Percentiles rank a stretch among this genome's conserved stretches.
Evolutionary conservation across 495 filamentous ascomycete genomes (phyloP).

Genomic region (Penicillium verhagenii): DNA sequence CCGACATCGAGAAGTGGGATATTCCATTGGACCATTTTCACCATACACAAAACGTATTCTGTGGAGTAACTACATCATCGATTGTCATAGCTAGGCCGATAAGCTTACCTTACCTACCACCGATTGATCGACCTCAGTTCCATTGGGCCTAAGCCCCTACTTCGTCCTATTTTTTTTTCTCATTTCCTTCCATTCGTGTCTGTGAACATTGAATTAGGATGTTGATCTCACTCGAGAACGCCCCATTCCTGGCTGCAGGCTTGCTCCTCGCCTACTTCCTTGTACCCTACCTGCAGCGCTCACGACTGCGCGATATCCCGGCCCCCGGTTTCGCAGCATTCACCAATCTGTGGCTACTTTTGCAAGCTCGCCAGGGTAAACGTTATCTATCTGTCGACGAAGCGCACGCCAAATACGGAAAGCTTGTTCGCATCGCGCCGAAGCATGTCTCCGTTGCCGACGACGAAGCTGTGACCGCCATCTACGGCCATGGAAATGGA

Average conservation of each 20-base stretch:
- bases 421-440: conserved; percentile 59
- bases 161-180: background rate
- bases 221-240: conserved; percentile 50
- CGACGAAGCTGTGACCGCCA: conserved; percentile 50
- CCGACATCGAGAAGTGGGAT: background rate
- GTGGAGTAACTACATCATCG: background rate
- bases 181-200: background rate
- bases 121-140: conserved; percentile 1
- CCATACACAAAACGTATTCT: too few species aligned
- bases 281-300: conserved; percentile 67
- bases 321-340: conserved; percentile 65
- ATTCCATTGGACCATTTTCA: background rate
- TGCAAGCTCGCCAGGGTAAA: conserved; percentile 63
- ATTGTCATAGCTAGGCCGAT: background rate
- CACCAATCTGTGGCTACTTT: conserved; percentile 76
- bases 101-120: background rate
- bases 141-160: background rate
- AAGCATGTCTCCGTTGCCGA: conserved; percentile 61
- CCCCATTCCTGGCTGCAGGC: conserved; percentile 58
- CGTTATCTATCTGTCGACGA: conserved; percentile 68
- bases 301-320: conserved; percentile 63
- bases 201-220: conserved; percentile 13
- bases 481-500: conserved; percentile 70
- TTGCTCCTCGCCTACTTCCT: conserved; percentile 61
- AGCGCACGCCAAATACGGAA: conserved; percentile 69